Evolutionary conservation across 2,329 filamentous ascomycete genomes (phyloP).

Genomic region (Pseudofabraea citricarpa): DNA sequence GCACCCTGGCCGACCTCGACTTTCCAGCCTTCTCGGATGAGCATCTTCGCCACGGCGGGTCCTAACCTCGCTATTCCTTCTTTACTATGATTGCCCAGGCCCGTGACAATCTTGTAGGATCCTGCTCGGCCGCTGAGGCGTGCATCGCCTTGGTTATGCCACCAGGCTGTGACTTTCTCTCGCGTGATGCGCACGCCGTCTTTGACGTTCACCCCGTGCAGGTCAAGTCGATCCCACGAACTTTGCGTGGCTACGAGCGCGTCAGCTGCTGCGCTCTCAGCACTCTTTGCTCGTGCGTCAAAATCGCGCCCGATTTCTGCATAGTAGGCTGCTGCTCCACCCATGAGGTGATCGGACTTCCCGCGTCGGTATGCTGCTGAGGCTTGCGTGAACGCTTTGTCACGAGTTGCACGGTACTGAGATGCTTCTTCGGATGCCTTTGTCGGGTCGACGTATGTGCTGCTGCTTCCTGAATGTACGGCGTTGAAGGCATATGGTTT

Average conservation of each 20-base stretch:
- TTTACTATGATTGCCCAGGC: slow-evolving; percentile 71
- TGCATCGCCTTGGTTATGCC: slow-evolving; percentile 61
- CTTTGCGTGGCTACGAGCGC: slow-evolving; percentile 65
- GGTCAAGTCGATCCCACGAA: slow-evolving; percentile 56
- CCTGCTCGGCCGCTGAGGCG: slow-evolving; percentile 32
- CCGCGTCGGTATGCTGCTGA: slow-evolving; percentile 52
- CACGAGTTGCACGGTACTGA: slow-evolving; percentile 12
- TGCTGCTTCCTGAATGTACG: not conserved
- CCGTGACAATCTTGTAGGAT: slow-evolving; percentile 73
- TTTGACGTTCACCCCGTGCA: slow-evolving; percentile 78
- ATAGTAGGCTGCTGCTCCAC: slow-evolving; percentile 73
- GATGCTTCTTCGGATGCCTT: not conserved
- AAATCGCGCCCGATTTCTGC: slow-evolving; percentile 64
- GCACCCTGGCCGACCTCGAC: slow-evolving; percentile 67
- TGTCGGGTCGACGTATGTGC: not conserved
- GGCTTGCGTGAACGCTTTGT: slow-evolving; percentile 50
- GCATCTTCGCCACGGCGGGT: slow-evolving; percentile 70
- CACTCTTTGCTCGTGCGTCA: slow-evolving; percentile 48
- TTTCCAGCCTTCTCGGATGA: slow-evolving; percentile 79
- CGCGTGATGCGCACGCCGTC: slow-evolving; percentile 77
- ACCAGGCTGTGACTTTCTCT: slow-evolving; percentile 67
- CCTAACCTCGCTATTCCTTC: slow-evolving; percentile 73
- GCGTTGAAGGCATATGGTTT: slow-evolving; percentile 8
- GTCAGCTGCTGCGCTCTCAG: slow-evolving; percentile 65
- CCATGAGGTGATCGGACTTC: slow-evolving; percentile 68